Evolutionary conservation across 805 yeast species (phyloP).

Genomic region (Priceomyces castillae): DNA sequence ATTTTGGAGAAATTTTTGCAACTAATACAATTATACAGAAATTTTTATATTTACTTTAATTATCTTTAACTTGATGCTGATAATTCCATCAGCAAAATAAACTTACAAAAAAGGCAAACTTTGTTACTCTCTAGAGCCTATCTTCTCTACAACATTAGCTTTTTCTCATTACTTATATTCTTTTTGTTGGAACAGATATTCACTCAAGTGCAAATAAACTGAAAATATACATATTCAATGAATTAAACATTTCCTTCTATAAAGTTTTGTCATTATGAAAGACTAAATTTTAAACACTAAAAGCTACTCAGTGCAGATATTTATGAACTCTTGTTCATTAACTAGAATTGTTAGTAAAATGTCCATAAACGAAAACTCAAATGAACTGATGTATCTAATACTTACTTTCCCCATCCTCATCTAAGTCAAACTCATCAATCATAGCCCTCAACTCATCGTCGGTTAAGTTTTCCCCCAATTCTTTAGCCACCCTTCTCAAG

Average conservation of each 20-base stretch:
- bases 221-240: not conserved
- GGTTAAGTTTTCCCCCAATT: constrained; percentile 84
- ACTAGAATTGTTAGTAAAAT: constrained; percentile 41
- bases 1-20: too few species aligned
- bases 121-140: too few species aligned
- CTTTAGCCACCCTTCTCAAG: constrained; percentile 85
- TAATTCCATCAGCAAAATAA: too few species aligned
- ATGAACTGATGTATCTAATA: constrained; percentile 13
- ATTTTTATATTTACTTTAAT: too few species aligned
- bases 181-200: too few species aligned
- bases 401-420: constrained; percentile 87
- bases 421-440: constrained; percentile 96
- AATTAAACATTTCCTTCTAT: not conserved
- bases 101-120: too few species aligned
- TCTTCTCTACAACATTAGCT: too few species aligned
- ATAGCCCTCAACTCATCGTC: constrained; percentile 94
- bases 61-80: too few species aligned
- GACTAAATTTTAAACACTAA: not conserved
- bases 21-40: too few species aligned
- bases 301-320: constrained; percentile 69
- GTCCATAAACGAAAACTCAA: too few species aligned
- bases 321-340: constrained; percentile 85
- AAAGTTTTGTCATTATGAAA: not conserved
- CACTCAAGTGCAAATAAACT: not conserved
- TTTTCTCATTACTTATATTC: too few species aligned